These are phyloP conservation scores for Poa pratensis DNA, from an alignment of 176 grass and related monocot genomes.

Conservation along the genomic window DNA sequence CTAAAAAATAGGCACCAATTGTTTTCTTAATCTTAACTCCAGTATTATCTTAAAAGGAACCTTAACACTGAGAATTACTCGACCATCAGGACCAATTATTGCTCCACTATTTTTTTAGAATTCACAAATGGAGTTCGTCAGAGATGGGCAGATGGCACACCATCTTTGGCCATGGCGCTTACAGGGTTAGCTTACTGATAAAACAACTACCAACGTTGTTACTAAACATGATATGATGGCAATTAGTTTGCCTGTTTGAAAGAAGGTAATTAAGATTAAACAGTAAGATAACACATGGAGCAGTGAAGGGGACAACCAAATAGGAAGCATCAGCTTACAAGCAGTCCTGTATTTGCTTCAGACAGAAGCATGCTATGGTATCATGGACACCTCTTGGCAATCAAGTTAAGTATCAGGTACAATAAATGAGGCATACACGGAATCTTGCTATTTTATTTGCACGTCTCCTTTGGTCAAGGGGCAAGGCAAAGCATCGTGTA, in stretches of 20 bases:
- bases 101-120: not conserved
- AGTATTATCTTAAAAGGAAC: not conserved
- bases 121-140: slow-evolving; percentile 14
- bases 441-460: slow-evolving; percentile 53
- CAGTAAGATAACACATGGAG: slow-evolving; percentile 1
- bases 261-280: slow-evolving; percentile 12
- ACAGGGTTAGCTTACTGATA: slow-evolving; percentile 21
- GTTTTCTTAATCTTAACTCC: slow-evolving; percentile 7
- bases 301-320: not conserved
- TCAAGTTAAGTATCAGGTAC: slow-evolving; percentile 22
- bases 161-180: not conserved
- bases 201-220: not conserved
- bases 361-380: slow-evolving; percentile 46
- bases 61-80: slow-evolving; percentile 14
- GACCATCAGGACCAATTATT: slow-evolving; percentile 20
- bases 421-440: slow-evolving; percentile 4
- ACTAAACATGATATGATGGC: not conserved
- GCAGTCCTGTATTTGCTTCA: slow-evolving; percentile 45
- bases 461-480: slow-evolving; percentile 33
- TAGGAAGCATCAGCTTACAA: not conserved
- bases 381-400: slow-evolving; percentile 30
- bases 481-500: slow-evolving; percentile 34
- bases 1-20: not conserved
- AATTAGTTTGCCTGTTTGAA: slow-evolving; percentile 32
- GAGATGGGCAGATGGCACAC: not conserved